Percentiles rank a stretch among this genome's conserved stretches.
Evolutionary conservation across 768 basidiomycete species (phyloP).

Genomic region (Boletellus ananiceps): DNA sequence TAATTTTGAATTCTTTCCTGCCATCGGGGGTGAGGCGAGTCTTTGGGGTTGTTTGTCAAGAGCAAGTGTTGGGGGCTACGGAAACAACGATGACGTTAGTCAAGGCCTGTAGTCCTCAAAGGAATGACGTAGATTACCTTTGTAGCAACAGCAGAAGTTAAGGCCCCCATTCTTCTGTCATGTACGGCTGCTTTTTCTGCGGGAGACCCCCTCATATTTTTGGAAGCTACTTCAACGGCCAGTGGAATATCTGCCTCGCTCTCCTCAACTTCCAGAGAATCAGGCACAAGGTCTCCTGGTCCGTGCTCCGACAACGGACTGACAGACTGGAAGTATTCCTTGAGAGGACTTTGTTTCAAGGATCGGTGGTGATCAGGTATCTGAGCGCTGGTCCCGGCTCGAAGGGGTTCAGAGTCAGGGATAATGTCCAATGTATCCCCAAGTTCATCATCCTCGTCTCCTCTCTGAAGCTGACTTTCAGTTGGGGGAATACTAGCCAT

Average conservation of each 20-base stretch:
- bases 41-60: slow-evolving; percentile 9
- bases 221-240: slow-evolving; percentile 26
- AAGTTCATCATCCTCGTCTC: slow-evolving; percentile 8
- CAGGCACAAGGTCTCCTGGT: slow-evolving; percentile 27
- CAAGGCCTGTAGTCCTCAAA: background rate
- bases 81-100: background rate
- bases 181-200: slow-evolving; percentile 1
- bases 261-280: slow-evolving; percentile 27
- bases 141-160: background rate
- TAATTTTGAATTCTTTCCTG: slow-evolving; percentile 10
- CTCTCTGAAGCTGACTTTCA: background rate
- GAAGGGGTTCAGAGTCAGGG: slow-evolving; percentile 60
- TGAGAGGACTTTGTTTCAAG: slow-evolving; percentile 9
- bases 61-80: slow-evolving; percentile 1
- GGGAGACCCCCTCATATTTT: slow-evolving; percentile 9
- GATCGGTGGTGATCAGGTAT: slow-evolving; percentile 5
- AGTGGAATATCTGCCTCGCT: slow-evolving; percentile 45
- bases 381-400: slow-evolving; percentile 24
- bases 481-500: background rate
- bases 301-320: slow-evolving; percentile 22
- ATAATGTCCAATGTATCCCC: slow-evolving; percentile 47
- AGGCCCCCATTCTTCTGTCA: slow-evolving; percentile 5
- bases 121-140: slow-evolving; percentile 15
- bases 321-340: slow-evolving; percentile 15
- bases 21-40: slow-evolving; percentile 4